These are phyloP conservation scores for Populus hybrid DNA, from an alignment of 441 rosid species.

Conservation along the genomic window DNA sequence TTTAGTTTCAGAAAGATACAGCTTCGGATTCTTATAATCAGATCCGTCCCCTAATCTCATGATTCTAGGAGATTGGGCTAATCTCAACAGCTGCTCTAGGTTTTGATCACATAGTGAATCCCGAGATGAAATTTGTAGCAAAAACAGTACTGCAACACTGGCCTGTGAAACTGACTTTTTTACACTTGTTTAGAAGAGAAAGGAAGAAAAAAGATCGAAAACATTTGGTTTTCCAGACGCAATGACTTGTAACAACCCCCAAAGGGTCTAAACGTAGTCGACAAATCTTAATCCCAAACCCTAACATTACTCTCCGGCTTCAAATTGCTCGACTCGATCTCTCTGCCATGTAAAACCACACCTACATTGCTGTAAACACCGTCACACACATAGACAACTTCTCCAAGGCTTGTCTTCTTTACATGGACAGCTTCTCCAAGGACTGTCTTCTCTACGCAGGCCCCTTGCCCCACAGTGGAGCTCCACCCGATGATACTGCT, in stretches of 20 bases:
- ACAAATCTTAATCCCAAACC: constrained; percentile 1
- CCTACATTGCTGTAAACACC: constrained; percentile 94
- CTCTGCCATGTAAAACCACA: constrained; percentile 86
- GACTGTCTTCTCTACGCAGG: constrained; percentile 83
- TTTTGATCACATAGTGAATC: background rate
- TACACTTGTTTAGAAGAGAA: constrained; percentile 15
- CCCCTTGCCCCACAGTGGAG: constrained; percentile 94
- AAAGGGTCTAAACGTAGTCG: constrained; percentile 1
- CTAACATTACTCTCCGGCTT: constrained; percentile 97
- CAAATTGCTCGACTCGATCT: constrained; percentile 87
- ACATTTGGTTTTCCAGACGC: constrained; percentile 8
- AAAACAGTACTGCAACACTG: background rate
- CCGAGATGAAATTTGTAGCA: background rate
- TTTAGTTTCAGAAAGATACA: too few relatives aligned
- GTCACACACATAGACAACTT: constrained; percentile 88
- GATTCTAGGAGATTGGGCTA: too few relatives aligned
- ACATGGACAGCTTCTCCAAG: background rate
- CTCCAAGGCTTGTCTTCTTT: constrained; percentile 67
- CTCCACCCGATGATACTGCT: constrained; percentile 96
- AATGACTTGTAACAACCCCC: constrained; percentile 27
- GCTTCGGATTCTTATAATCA: too few relatives aligned
- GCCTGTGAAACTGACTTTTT: constrained; percentile 11
- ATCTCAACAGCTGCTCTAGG: background rate
- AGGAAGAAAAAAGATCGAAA: constrained; percentile 3
- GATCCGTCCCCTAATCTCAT: too few relatives aligned